These are phyloP conservation scores for Polyporus arcularius DNA, from an alignment of 768 basidiomycete species.

Conservation along the genomic window DNA sequence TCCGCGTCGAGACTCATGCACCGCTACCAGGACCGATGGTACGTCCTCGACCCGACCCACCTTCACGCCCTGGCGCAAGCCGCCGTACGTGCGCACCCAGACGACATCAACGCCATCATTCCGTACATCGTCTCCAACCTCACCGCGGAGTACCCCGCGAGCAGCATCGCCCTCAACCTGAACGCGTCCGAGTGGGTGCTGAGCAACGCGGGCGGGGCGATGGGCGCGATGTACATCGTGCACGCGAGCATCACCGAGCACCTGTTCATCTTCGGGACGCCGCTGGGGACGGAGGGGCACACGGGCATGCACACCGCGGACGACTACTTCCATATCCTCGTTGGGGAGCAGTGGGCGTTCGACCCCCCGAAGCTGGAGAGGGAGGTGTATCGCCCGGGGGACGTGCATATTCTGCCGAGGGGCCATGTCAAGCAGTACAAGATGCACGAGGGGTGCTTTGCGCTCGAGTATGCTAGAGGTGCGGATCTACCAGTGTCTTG, in stretches of 20 bases:
- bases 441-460: constrained; percentile 95
- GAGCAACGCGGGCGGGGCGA: constrained; percentile 96
- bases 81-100: constrained; percentile 67
- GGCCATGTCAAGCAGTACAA: constrained; percentile 95
- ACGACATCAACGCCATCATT: constrained; percentile 74
- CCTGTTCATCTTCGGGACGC: constrained; percentile 93
- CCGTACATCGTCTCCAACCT: constrained; percentile 72
- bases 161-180: constrained; percentile 53
- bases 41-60: constrained; percentile 64
- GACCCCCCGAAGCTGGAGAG: constrained; percentile 75
- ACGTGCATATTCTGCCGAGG: constrained; percentile 73
- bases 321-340: constrained; percentile 95
- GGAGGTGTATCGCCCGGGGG: constrained; percentile 85
- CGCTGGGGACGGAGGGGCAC: constrained; percentile 96
- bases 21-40: constrained; percentile 70
- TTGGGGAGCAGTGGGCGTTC: constrained; percentile 96
- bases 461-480: constrained; percentile 95
- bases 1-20: no score
- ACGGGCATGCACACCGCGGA: constrained; percentile 93
- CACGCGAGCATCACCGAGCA: constrained; percentile 98
- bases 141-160: constrained; percentile 63
- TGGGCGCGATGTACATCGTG: constrained; percentile 98
- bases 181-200: constrained; percentile 86
- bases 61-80: constrained; percentile 60
- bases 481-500: constrained; percentile 21